phyloP scores from a whole-genome alignment of 2,329 filamentous ascomycete genomes.

The Xylogone sp. region DNA sequence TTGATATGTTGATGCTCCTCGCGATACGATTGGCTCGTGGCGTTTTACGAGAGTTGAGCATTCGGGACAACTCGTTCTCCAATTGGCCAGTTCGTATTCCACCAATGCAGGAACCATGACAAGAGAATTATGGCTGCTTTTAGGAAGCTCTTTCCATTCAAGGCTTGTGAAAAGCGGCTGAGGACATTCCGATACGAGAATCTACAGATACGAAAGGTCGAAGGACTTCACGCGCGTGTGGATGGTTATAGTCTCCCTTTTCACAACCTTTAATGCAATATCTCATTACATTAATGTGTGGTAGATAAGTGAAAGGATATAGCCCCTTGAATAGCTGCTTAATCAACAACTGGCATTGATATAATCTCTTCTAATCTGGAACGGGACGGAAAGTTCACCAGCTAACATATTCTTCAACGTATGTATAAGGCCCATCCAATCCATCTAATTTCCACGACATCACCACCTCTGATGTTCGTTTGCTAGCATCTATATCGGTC shows the following conservation, averaged over 20 bases:
- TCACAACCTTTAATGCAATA: too few relatives aligned
- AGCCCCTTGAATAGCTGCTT: too few relatives aligned
- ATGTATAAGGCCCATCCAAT: background rate
- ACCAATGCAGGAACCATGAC: background rate
- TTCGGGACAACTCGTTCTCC: background rate
- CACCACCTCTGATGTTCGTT: background rate
- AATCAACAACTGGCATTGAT: background rate
- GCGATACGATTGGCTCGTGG: background rate
- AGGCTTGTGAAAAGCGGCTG: too few relatives aligned
- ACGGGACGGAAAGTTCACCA: background rate
- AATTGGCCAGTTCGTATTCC: background rate
- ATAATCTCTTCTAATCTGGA: background rate
- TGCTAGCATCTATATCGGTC: background rate
- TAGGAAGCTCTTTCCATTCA: background rate
- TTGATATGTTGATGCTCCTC: background rate
- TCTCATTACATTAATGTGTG: too few relatives aligned
- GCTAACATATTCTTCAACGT: background rate
- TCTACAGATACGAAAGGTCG: too few relatives aligned
- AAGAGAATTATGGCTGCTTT: background rate
- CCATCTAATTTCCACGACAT: background rate
- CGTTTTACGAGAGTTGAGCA: background rate
- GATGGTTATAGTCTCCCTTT: too few relatives aligned
- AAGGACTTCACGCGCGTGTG: too few relatives aligned
- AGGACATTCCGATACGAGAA: too few relatives aligned
- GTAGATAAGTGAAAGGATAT: too few relatives aligned